These are phyloP conservation scores for Kickxella alabastrina DNA, from an alignment of 192 early-diverging fungal genomes.

Conservation along the genomic window DNA sequence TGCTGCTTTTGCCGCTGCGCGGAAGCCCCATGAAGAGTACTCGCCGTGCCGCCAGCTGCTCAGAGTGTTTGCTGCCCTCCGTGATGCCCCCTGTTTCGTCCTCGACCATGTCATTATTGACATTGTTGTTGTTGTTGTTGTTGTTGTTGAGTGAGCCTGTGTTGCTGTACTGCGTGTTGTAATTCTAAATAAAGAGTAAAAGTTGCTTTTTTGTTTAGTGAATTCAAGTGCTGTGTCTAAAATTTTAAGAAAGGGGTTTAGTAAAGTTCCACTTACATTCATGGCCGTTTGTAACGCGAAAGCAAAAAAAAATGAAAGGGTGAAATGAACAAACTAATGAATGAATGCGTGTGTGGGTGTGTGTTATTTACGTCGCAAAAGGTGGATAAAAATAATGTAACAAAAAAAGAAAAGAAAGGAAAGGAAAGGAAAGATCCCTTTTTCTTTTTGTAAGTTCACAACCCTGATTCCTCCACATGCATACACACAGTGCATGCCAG, in stretches of 20 bases:
- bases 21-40: slow-evolving; percentile 46
- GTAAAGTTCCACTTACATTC: background rate
- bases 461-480: no score
- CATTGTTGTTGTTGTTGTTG: no score
- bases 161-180: slow-evolving; percentile 2
- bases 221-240: background rate
- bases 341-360: no score
- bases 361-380: background rate
- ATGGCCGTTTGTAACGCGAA: background rate
- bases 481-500: no score
- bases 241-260: background rate
- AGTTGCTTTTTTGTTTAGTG: background rate
- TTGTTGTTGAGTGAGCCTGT: no score
- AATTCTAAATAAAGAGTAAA: background rate
- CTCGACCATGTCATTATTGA: slow-evolving; percentile 1
- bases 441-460: no score
- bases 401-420: background rate
- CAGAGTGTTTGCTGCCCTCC: slow-evolving; percentile 12
- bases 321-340: background rate
- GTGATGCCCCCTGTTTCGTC: slow-evolving; percentile 18
- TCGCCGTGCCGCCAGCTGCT: slow-evolving; percentile 37
- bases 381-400: background rate
- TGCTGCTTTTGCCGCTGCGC: slow-evolving; percentile 50
- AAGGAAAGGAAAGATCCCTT: background rate
- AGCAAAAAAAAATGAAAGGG: background rate